phyloP scores from a whole-genome alignment of 2,329 filamentous ascomycete species.

The Xylariaceae sp. region DNA sequence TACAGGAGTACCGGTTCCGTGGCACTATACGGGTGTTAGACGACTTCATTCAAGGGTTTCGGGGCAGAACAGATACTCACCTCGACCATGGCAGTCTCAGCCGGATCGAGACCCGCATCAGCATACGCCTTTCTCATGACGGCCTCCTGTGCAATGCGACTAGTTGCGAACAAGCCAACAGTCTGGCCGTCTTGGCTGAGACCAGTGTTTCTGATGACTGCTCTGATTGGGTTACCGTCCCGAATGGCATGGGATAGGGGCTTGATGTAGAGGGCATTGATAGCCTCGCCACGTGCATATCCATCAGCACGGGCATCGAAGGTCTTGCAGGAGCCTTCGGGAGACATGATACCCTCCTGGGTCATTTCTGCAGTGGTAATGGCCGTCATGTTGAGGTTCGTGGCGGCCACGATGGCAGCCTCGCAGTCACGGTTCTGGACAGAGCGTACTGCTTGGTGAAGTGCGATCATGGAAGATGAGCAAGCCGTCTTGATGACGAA shows the following conservation, averaged over 20 bases:
- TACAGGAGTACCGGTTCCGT: slow-evolving; percentile 27
- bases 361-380: too few species aligned
- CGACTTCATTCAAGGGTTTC: too few species aligned
- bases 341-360: too few species aligned
- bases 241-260: slow-evolving; percentile 40
- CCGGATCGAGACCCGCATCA: slow-evolving; percentile 12
- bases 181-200: slow-evolving; percentile 41
- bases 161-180: slow-evolving; percentile 19
- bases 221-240: slow-evolving; percentile 41
- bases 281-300: slow-evolving; percentile 47
- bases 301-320: slow-evolving; percentile 39
- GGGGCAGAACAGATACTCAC: too few species aligned
- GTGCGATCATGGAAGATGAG: background rate
- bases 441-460: too few species aligned
- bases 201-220: slow-evolving; percentile 36
- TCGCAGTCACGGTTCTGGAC: slow-evolving; percentile 13
- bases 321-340: slow-evolving; percentile 25
- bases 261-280: slow-evolving; percentile 43
- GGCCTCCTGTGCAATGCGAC: slow-evolving; percentile 20
- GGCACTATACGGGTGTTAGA: slow-evolving; percentile 11
- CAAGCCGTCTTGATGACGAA: slow-evolving; percentile 20
- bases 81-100: too few species aligned
- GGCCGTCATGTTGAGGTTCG: too few species aligned
- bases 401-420: slow-evolving; percentile 33
- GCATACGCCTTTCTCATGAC: slow-evolving; percentile 20